Evolutionary conservation across 2,329 filamentous ascomycete genomes (phyloP).

Genomic region (Didymella arachidicola): DNA sequence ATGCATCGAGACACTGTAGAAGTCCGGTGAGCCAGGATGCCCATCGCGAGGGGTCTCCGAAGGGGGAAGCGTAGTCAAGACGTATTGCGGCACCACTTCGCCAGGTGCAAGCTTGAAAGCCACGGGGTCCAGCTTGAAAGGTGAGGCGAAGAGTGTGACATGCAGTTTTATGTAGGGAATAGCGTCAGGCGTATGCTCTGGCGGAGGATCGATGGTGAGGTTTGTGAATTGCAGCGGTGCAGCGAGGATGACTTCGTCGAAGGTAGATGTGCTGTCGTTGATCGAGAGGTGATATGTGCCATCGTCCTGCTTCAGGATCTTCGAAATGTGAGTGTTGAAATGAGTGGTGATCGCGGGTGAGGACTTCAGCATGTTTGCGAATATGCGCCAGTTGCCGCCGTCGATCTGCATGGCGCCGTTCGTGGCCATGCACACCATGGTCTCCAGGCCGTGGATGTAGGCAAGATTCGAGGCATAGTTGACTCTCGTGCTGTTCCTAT

Average conservation of each 20-base stretch:
- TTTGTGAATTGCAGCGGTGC: conserved; percentile 82
- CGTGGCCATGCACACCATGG: conserved; percentile 91
- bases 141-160: conserved; percentile 87
- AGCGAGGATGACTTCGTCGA: conserved; percentile 84
- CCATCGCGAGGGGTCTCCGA: conserved; percentile 62
- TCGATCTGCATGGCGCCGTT: conserved; percentile 80
- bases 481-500: conserved; percentile 73
- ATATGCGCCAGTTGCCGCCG: conserved; percentile 95
- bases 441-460: conserved; percentile 86
- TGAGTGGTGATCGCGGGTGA: conserved; percentile 66
- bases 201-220: conserved; percentile 62
- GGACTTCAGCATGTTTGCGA: conserved; percentile 76
- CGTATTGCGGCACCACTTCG: conserved; percentile 70
- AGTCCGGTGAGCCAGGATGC: conserved; percentile 70
- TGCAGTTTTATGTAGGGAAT: conserved; percentile 89
- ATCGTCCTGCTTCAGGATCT: conserved; percentile 57
- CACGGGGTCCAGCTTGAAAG: conserved; percentile 71
- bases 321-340: conserved; percentile 72
- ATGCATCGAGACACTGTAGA: conserved; percentile 86
- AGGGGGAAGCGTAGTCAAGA: conserved; percentile 81
- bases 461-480: conserved; percentile 92
- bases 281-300: conserved; percentile 55
- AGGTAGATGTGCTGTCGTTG: conserved; percentile 50
- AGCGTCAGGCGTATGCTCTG: conserved; percentile 67
- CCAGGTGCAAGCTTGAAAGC: conserved; percentile 74